Evolutionary conservation across 257 asterid species (phyloP), one percentile per base, ranked within the genome.

Genomic region (Salvia rosmarinus): DNA sequence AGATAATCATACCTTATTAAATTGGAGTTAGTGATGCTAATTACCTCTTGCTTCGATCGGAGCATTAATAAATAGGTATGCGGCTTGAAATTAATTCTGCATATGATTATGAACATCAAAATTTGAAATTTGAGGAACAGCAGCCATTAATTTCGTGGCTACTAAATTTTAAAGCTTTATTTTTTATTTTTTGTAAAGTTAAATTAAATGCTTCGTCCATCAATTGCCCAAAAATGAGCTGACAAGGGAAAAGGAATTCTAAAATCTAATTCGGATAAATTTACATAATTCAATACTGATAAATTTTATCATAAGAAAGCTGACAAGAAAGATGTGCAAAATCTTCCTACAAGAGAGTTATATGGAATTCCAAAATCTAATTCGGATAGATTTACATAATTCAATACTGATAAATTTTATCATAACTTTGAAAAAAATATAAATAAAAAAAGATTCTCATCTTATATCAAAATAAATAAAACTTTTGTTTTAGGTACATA

Each of bases 1-100:
- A 21, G 7, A 28, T 28, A 28, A 28, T 28, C 4, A 28, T 35
- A 5, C 6, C 16, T 19, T 21, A 56, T 57, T 57, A 70, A 70
- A 25, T 57, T 61, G 58, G 21, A 59, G 55, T 60, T 17, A 60
- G 28, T 34, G 30, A 39, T 21, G 46, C 59, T 51, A 52, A 50
- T 63, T 63, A 23, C 25, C 71, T 57, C 49, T 63, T 72, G 46
- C 77, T 73, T 73, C 65, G 71, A 23, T 25, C 25, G 71, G 11
- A 21, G 67, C 77, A 72, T 51, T 51, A 47, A 50, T 51, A 64
- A 72, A 51, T 47, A 20, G 13, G 16, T 13, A 62, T 21, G 39
- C 50, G 70, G 63, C 57, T 40, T 6, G 23, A 6, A 20, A 61
- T 25, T 73, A 37, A 49, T 34, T 32, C 5, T 20, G 46, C 40